phyloP scores from a whole-genome alignment of 1,284 basidiomycete genomes.

The Mycena citricolor region DNA sequence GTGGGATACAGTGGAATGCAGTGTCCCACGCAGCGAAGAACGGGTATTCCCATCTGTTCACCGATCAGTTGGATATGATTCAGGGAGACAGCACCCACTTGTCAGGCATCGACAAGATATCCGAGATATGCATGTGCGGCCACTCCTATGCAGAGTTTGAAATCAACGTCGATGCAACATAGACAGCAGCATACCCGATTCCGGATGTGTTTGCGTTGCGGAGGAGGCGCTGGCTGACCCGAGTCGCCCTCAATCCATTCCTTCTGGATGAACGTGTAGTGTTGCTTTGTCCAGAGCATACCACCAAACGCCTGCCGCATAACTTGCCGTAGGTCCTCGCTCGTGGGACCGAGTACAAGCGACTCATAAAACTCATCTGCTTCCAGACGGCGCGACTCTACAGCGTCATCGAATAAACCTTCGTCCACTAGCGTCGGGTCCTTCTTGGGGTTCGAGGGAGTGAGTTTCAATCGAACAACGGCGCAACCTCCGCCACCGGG shows the following conservation, averaged over 20 bases:
- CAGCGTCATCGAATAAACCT: slow-evolving; percentile 81
- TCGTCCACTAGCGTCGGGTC: slow-evolving; percentile 88
- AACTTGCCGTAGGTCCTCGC: slow-evolving; percentile 91
- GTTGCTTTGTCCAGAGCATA: slow-evolving; percentile 99
- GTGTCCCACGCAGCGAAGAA: slow-evolving; percentile 96
- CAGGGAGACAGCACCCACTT: slow-evolving; percentile 53
- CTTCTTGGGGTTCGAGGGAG: slow-evolving; percentile 70
- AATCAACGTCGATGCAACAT: slow-evolving; percentile 4
- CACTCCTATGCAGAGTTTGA: slow-evolving; percentile 71
- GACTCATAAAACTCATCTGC: slow-evolving; percentile 94
- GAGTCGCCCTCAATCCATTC: slow-evolving; percentile 97
- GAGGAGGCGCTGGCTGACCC: slow-evolving; percentile 91
- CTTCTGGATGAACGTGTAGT: slow-evolving; percentile 93
- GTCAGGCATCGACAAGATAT: slow-evolving; percentile 98
- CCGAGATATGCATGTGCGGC: slow-evolving; percentile 93
- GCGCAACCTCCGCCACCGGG: slow-evolving; percentile 92
- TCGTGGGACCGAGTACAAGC: slow-evolving; percentile 79
- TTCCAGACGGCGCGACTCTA: slow-evolving; percentile 89
- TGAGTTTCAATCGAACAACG: slow-evolving; percentile 93
- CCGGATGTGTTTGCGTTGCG: slow-evolving; percentile 82
- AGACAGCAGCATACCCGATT: slow-evolving; percentile 59
- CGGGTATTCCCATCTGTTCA: slow-evolving; percentile 88
- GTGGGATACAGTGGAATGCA: slow-evolving; percentile 97
- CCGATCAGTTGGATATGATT: not conserved
- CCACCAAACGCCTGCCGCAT: slow-evolving; percentile 97